A percentile compares a stretch with the other conserved stretches of the same genome.
Evolutionary conservation across 1,284 basidiomycete genomes (phyloP).

Genomic region (Cutaneotrichosporon sp.): DNA sequence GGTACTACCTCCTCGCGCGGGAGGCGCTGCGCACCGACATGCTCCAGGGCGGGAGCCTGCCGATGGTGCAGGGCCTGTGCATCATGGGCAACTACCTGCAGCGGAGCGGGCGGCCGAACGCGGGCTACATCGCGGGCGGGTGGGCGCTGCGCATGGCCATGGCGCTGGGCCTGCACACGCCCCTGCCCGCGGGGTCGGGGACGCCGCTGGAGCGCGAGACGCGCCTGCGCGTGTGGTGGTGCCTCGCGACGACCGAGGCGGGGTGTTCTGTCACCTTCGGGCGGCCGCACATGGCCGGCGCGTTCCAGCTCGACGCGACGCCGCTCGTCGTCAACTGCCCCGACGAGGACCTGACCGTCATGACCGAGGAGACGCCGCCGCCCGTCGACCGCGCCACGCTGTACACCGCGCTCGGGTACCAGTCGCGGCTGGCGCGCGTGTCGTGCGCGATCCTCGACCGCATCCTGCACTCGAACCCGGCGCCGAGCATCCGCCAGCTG

Average conservation of each 20-base stretch:
- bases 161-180: slow-evolving; percentile 29
- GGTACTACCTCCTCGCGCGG: slow-evolving; percentile 28
- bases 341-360: slow-evolving; percentile 31
- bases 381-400: slow-evolving; percentile 17
- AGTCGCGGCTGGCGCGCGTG: slow-evolving; percentile 25
- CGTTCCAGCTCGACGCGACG: slow-evolving; percentile 11
- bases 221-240: slow-evolving; percentile 31
- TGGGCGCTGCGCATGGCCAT: slow-evolving; percentile 26
- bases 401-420: slow-evolving; percentile 30
- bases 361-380: slow-evolving; percentile 16
- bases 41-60: slow-evolving; percentile 29
- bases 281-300: not conserved
- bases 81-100: slow-evolving; percentile 41
- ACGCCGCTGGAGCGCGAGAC: slow-evolving; percentile 26
- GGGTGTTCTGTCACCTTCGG: slow-evolving; percentile 34
- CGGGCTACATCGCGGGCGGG: slow-evolving; percentile 30
- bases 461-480: slow-evolving; percentile 24
- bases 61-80: slow-evolving; percentile 32
- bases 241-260: slow-evolving; percentile 27
- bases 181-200: not conserved
- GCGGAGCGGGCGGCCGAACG: slow-evolving; percentile 30
- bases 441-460: slow-evolving; percentile 23
- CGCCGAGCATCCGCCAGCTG: slow-evolving; percentile 26
- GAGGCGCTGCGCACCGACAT: slow-evolving; percentile 21
- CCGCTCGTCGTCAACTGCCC: slow-evolving; percentile 29